Conservation (phyloP, 768 basidiomycete genomes). For the Collybia sordida region DNA sequence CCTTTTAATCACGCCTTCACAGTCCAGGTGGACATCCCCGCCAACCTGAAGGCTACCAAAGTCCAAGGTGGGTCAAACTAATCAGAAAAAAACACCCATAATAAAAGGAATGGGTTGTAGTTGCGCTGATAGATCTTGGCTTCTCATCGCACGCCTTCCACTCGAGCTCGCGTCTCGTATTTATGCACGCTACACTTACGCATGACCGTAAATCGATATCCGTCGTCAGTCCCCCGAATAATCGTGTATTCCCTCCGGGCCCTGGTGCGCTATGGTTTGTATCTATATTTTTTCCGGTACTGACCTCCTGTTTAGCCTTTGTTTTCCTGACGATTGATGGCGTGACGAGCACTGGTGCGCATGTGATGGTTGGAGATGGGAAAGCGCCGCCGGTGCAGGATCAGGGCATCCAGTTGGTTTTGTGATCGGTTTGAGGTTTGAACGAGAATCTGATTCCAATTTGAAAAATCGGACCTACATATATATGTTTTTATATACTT, state of each 20-base stretch:
- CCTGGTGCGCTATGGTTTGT: too few species aligned
- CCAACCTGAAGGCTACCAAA: constrained; percentile 18
- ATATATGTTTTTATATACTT: too few species aligned
- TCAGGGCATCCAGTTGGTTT: too few species aligned
- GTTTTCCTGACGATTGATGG: too few species aligned
- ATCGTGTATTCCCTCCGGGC: too few species aligned
- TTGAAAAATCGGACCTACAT: constrained; percentile 17
- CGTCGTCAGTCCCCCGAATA: not conserved
- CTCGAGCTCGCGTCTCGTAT: too few species aligned
- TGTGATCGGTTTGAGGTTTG: constrained; percentile 18
- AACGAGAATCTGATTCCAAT: constrained; percentile 27
- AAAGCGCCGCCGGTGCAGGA: too few species aligned
- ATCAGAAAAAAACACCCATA: not conserved
- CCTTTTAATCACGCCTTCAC: constrained; percentile 35
- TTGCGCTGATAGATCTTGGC: constrained; percentile 40
- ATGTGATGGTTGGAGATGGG: too few species aligned
- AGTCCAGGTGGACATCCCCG: constrained; percentile 30
- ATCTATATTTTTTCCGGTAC: too few species aligned
- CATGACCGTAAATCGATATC: not conserved
- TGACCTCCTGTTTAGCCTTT: not conserved
- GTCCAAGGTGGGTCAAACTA: constrained; percentile 23
- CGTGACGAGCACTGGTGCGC: too few species aligned
- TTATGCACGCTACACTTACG: not conserved
- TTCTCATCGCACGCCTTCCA: constrained; percentile 36
- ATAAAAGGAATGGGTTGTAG: constrained; percentile 14